Conservation (phyloP, 106 monocot genomes). For the Dioscorea dumetorum region DNA sequence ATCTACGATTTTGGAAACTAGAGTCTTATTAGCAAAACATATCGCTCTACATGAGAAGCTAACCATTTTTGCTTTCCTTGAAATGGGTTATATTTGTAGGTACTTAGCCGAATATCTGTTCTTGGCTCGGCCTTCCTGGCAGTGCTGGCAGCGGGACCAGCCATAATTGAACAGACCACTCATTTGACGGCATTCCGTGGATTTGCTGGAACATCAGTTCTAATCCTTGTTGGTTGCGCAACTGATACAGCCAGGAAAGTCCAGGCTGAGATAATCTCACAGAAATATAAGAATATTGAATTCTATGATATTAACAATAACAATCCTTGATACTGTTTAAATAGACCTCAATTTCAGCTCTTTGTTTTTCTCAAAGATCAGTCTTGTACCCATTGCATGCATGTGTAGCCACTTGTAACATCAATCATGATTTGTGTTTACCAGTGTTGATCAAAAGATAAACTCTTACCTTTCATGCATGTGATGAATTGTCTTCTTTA, state of each 20-base stretch:
- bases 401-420: too few relatives aligned
- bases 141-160: constrained; percentile 89
- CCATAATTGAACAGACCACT: constrained; percentile 77
- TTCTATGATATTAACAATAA: constrained; percentile 67
- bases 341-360: too few relatives aligned
- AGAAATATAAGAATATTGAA: constrained; percentile 97
- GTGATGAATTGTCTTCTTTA: too few relatives aligned
- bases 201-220: constrained; percentile 91
- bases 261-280: constrained; percentile 94
- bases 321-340: constrained; percentile 13
- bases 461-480: too few relatives aligned
- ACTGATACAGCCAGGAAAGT: constrained; percentile 97
- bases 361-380: too few relatives aligned
- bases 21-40: too few relatives aligned
- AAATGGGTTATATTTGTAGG: constrained; percentile 25
- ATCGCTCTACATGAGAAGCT: too few relatives aligned
- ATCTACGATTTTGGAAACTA: too few relatives aligned
- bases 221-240: constrained; percentile 96
- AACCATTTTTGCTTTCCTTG: too few relatives aligned
- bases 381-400: too few relatives aligned
- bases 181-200: constrained; percentile 94
- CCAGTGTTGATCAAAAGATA: too few relatives aligned
- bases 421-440: too few relatives aligned
- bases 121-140: constrained; percentile 93
- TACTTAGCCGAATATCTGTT: constrained; percentile 87